Evolutionary conservation across 192 early-diverging fungal species (phyloP).

Genomic region (Lobosporangium transversale): DNA sequence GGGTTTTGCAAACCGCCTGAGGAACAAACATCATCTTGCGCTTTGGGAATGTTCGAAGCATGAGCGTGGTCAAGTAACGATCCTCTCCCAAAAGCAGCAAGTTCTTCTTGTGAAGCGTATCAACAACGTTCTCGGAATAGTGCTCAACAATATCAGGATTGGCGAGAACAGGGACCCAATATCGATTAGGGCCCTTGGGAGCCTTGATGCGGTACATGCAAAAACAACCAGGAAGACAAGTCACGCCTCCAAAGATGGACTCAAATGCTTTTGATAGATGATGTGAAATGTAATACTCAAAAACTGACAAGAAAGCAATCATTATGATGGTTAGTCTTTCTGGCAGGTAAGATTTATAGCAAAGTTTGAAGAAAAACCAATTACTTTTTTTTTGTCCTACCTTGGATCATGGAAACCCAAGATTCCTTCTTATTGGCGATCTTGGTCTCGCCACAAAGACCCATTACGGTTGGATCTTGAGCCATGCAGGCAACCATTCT

Average conservation of each 20-base stretch:
- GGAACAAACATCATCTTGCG: conserved; percentile 94
- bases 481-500: conserved; percentile 66
- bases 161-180: conserved; percentile 81
- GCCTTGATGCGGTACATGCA: conserved; percentile 87
- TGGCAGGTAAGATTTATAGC: too few species aligned
- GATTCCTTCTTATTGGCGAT: conserved; percentile 75
- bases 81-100: conserved; percentile 90
- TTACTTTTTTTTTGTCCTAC: too few species aligned
- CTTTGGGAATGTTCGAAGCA: conserved; percentile 90
- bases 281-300: conserved; percentile 77
- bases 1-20: conserved; percentile 89
- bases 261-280: conserved; percentile 83
- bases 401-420: conserved; percentile 75
- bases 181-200: conserved; percentile 77
- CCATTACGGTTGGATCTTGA: conserved; percentile 68
- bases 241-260: conserved; percentile 83
- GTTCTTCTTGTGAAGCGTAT: conserved; percentile 92
- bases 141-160: conserved; percentile 86
- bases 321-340: too few species aligned
- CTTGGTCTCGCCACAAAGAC: conserved; percentile 74
- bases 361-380: too few species aligned
- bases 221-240: conserved; percentile 83
- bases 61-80: conserved; percentile 90
- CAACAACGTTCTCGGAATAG: conserved; percentile 83
- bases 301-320: conserved; percentile 50